phyloP scores from a whole-genome alignment of 768 basidiomycete genomes.

The Russula sp. region DNA sequence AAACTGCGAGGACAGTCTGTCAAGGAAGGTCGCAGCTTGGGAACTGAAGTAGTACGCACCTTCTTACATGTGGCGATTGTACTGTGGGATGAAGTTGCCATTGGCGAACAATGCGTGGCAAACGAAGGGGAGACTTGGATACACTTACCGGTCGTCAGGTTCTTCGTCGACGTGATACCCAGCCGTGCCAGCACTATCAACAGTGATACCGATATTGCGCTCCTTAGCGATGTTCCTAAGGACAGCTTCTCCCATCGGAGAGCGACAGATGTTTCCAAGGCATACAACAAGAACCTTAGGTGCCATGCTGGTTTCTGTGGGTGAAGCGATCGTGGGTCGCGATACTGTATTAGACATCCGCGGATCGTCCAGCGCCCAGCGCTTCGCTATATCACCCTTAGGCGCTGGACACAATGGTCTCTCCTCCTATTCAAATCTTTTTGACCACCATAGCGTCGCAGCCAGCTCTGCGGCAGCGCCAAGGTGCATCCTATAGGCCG shows the following conservation, averaged over 20 bases:
- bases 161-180: slow-evolving; percentile 80
- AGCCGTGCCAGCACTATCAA: slow-evolving; percentile 83
- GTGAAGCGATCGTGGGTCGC: no score
- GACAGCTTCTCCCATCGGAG: slow-evolving; percentile 91
- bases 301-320: slow-evolving; percentile 17
- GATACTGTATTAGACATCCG: no score
- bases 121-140: background rate
- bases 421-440: slow-evolving; percentile 80
- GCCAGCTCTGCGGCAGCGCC: slow-evolving; percentile 67
- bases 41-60: slow-evolving; percentile 34
- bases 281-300: slow-evolving; percentile 67
- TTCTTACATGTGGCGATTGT: slow-evolving; percentile 66
- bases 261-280: slow-evolving; percentile 82
- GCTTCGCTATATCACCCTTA: background rate
- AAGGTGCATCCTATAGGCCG: slow-evolving; percentile 40
- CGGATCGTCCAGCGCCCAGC: background rate
- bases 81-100: slow-evolving; percentile 33
- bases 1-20: slow-evolving; percentile 40
- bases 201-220: slow-evolving; percentile 58
- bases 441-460: slow-evolving; percentile 87
- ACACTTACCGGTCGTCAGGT: slow-evolving; percentile 68
- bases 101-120: background rate
- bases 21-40: background rate
- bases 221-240: slow-evolving; percentile 60
- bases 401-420: slow-evolving; percentile 44